A percentile compares a stretch with the other conserved stretches of the same genome.
Evolutionary conservation across 176 grass and related monocot genomes (phyloP).

Genomic region (Melocanna baccifera): DNA sequence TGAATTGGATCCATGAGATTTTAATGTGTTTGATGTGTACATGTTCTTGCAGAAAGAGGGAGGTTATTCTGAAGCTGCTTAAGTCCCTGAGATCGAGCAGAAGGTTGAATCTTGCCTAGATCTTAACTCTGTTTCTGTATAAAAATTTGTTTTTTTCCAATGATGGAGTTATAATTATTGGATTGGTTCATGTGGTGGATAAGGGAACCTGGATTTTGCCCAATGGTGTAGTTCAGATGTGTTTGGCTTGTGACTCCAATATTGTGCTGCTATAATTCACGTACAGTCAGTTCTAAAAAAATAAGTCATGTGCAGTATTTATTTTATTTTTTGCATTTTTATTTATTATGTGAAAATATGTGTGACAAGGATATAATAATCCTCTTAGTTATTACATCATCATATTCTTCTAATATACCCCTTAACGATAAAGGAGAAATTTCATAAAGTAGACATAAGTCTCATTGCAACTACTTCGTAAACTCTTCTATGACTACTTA

Average conservation of each 20-base stretch:
- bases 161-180: background rate
- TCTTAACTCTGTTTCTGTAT: constrained; percentile 21
- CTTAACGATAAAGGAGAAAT: too few relatives aligned
- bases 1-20: constrained; percentile 26
- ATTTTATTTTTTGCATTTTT: too few relatives aligned
- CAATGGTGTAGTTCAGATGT: background rate
- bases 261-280: background rate
- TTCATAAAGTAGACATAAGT: too few relatives aligned
- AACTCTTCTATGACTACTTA: too few relatives aligned
- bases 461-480: too few relatives aligned
- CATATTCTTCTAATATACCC: too few relatives aligned
- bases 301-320: background rate
- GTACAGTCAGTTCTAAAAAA: background rate
- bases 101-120: constrained; percentile 64
- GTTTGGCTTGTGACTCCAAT: constrained; percentile 6
- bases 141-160: background rate
- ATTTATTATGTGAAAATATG: too few relatives aligned
- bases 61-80: constrained; percentile 99
- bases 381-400: too few relatives aligned
- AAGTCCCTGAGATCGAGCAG: constrained; percentile 97
- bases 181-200: constrained; percentile 9
- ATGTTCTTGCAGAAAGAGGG: constrained; percentile 71
- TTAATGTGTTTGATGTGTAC: constrained; percentile 5
- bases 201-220: background rate
- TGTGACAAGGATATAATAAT: too few relatives aligned